Evolutionary conservation across 1,284 basidiomycete species (phyloP), one percentile per base, ranked within the genome.

Genomic region (Trichosporon sp.): DNA sequence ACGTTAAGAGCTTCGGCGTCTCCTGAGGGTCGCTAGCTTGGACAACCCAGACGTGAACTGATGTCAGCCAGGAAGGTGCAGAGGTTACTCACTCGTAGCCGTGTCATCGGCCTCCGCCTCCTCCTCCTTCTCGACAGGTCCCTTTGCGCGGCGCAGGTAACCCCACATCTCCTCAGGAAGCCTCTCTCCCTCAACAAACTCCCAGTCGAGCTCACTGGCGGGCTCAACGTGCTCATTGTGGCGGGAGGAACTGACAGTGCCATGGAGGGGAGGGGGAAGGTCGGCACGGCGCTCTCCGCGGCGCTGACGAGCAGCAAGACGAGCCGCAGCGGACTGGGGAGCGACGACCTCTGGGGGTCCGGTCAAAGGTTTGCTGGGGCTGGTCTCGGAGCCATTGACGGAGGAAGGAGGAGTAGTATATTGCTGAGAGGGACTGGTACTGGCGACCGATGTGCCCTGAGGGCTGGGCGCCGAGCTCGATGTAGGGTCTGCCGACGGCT

Each of bases 31-130:
- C 85, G 0, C 85, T 84, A n/a, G 95, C 85, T 71, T 93, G 88
- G n/a, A 93, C 86, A 8, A 87, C 88, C 92, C 92, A 96, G 54
- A 88, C 88, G 37, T 86, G 81, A 58, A 88, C 87, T 86, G 67
- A 5, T 19, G 62, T 65, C 4, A 68, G 61, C 60, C 32, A 10
- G 21, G 16, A 16, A 27, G 54, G 56, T 16, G 27, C 5, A 13
- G 6, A 11, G 11, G 59, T 23, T 25, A 72, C 74, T 69, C 63
- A 78, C 76, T 72, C 44, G 67, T 62, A 0, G 65, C 71, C 7
- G 64, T 34, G 44, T 70, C 64, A 44, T 67, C 65, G 5, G 70
- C 68, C 58, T 73, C 71, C 0, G 65, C 73, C 13, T 73, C 72
- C 61, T 71, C 71, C 33, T 78, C 75, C 21, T 64, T 60, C 69